Evolutionary conservation across 2,329 filamentous ascomycete genomes (phyloP), one percentile per base, ranked within the genome.

Genomic region (Knoxdaviesia proteae): DNA sequence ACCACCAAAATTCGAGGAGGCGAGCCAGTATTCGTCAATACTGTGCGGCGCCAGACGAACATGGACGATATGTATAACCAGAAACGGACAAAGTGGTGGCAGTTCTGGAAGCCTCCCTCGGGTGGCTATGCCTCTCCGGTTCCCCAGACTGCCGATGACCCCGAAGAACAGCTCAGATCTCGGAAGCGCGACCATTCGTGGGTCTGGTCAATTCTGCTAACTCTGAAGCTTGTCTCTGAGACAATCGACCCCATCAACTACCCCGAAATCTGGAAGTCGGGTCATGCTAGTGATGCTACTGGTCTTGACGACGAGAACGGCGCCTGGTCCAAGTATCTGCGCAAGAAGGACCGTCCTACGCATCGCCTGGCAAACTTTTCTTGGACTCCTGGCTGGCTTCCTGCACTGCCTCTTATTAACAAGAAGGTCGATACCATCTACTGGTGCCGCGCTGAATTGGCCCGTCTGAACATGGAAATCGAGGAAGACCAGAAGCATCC

Each of bases 381-480:
- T 1, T 67, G 67, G 55, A 65, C 61, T 0, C 68, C 67, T 1
- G 49, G 49, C 36, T 94, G 81, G 79, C 75, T 94, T 56, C 80
- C 80, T 3, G 74, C 76, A 0, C 56, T 94, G n/a, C 84, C 81
- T 5, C 60, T 86, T 1, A 58, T 94, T 41, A 86, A 83, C 43
- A 79, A 84, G 56, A 94, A 96, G 58, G 87, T 94, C 2, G 90
- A 98, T 56, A 88, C 81, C 0, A 96, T 98, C 49, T 86, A 92
- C 54, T 81, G 87, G 64, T 92, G 84, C 51, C 81, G 90, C 3
- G 74, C 77, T 48, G 80, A 96, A 56, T 60, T 98, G 32, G 87
- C 90, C 11, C 74, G 83, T 9, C 65, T 96, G 11, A 98, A 96
- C 50, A 54, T 87, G 42, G 87, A 96, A 55, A 94, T 98, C 43